Conservation (phyloP, 441 rosid genomes). For the Sinapis alba region DNA sequence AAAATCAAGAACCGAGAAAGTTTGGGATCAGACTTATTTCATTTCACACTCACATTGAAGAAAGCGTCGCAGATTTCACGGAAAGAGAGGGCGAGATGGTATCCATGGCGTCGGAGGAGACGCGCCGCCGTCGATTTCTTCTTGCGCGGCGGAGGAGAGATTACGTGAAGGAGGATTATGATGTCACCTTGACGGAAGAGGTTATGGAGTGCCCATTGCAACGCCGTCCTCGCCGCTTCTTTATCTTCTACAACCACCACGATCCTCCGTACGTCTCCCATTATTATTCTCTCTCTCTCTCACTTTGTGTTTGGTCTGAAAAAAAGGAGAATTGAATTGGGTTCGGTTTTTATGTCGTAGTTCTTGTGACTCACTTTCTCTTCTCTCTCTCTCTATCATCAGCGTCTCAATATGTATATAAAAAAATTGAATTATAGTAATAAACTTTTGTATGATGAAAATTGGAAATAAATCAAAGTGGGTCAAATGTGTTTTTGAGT, state of each 20-base stretch:
- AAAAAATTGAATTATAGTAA: background rate
- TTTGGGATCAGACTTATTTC: background rate
- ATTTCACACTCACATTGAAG: constrained; percentile 58
- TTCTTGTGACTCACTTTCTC: constrained; percentile 26
- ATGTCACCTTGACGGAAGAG: constrained; percentile 70
- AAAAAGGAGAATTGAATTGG: constrained; percentile 20
- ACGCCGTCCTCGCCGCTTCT: constrained; percentile 70
- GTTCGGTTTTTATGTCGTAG: constrained; percentile 32
- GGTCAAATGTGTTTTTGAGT: constrained; percentile 20
- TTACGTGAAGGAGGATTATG: constrained; percentile 78
- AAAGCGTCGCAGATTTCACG: constrained; percentile 66
- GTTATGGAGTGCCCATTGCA: constrained; percentile 80
- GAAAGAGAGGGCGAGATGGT: constrained; percentile 75
- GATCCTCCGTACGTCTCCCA: constrained; percentile 58
- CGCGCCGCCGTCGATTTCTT: constrained; percentile 51
- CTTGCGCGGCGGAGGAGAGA: constrained; percentile 48
- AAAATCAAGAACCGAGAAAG: background rate
- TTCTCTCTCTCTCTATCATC: constrained; percentile 1
- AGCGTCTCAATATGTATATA: constrained; percentile 2
- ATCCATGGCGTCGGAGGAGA: constrained; percentile 65
- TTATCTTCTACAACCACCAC: constrained; percentile 81
- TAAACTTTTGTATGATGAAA: background rate
- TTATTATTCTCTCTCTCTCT: background rate
- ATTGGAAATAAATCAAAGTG: constrained; percentile 17
- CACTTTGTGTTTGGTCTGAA: constrained; percentile 16